Percentiles rank a stretch among this genome's conserved stretches.
phyloP scores from a whole-genome alignment of 139 green algal species.

The Ettlia oleoabundans region DNA sequence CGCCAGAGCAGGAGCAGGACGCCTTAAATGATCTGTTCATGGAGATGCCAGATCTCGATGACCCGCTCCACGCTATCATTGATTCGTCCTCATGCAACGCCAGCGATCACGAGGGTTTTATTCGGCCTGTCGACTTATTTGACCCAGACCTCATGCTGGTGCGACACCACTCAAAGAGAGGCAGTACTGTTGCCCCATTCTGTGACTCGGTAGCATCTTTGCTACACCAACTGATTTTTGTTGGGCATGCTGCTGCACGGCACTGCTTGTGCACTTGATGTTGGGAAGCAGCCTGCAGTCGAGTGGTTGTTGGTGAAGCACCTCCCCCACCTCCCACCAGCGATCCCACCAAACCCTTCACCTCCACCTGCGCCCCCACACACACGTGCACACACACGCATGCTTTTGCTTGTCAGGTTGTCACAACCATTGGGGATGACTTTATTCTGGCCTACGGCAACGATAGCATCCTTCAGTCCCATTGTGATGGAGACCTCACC shows the following conservation, averaged over 20 bases:
- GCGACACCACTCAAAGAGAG: too few species aligned
- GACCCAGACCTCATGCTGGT: not conserved
- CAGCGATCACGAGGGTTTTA: constrained; percentile 1
- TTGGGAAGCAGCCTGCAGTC: too few species aligned
- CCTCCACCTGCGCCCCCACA: too few species aligned
- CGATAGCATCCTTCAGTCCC: constrained; percentile 1
- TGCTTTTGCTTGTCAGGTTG: not conserved
- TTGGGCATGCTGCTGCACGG: too few species aligned
- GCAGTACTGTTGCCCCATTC: too few species aligned
- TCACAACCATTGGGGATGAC: not conserved
- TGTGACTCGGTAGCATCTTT: too few species aligned
- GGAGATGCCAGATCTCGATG: not conserved
- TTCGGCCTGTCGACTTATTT: not conserved
- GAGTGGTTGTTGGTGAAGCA: too few species aligned
- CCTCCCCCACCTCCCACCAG: too few species aligned
- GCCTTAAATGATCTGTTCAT: not conserved
- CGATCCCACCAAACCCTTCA: too few species aligned
- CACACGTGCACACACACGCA: too few species aligned
- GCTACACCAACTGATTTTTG: too few species aligned
- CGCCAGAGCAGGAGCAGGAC: constrained; percentile 11
- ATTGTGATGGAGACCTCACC: constrained; percentile 9
- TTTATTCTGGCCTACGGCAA: not conserved
- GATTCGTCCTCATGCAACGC: constrained; percentile 2
- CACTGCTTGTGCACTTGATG: too few species aligned
- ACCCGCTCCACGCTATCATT: not conserved